Conservation (phyloP, 768 basidiomycete species). For the Cytidiella melzeri region DNA sequence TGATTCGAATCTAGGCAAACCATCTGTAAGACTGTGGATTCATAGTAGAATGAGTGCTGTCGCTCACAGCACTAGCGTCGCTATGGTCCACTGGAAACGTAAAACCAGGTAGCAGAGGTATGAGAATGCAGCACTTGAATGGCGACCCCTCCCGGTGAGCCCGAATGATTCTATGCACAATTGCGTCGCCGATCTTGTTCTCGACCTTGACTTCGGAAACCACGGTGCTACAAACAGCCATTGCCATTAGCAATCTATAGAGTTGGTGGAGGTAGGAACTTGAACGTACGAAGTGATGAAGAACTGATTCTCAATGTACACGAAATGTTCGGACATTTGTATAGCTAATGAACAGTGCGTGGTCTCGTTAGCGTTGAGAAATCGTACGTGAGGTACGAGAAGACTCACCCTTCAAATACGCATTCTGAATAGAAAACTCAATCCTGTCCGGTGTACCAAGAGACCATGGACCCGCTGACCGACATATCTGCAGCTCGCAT, state of each 20-base stretch:
- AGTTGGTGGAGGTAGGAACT: neutral
- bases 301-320: constrained; percentile 97
- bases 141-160: constrained; percentile 75
- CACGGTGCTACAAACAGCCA: constrained; percentile 48
- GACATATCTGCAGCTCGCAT: constrained; percentile 94
- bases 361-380: neutral
- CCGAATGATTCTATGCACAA: constrained; percentile 84
- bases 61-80: constrained; percentile 86
- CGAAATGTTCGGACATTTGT: constrained; percentile 91
- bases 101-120: constrained; percentile 92
- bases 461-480: constrained; percentile 95
- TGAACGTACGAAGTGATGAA: constrained; percentile 77
- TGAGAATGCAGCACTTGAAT: constrained; percentile 91
- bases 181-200: constrained; percentile 91
- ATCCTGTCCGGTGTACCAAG: constrained; percentile 80
- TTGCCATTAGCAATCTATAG: no score
- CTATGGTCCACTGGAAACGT: constrained; percentile 87
- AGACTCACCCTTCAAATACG: constrained; percentile 76
- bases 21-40: constrained; percentile 2
- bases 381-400: neutral
- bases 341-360: constrained; percentile 55
- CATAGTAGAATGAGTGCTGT: neutral
- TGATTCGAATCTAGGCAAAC: constrained; percentile 71
- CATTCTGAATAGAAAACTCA: constrained; percentile 92
- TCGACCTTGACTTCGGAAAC: constrained; percentile 83